Conservation (phyloP, 768 basidiomycete genomes). For the Chalciporus sphaerocephalus region DNA sequence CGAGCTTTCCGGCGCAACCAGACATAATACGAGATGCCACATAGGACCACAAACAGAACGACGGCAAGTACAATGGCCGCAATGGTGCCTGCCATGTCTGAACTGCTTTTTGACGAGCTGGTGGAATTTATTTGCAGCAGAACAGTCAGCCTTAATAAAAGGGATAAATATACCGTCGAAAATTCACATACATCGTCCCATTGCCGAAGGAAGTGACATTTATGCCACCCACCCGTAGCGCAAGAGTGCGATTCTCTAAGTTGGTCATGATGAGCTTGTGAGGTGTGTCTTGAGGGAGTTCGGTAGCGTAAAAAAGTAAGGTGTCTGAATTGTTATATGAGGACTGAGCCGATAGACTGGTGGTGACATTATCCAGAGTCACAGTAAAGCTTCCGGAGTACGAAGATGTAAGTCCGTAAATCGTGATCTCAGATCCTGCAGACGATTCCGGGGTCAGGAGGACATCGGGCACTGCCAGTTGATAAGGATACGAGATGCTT, state of each 20-base stretch:
- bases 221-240: conserved; percentile 47
- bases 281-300: conserved; percentile 44
- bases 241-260: conserved; percentile 47
- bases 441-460: conserved; percentile 3
- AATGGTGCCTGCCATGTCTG: conserved; percentile 52
- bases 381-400: conserved; percentile 57
- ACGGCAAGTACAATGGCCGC: conserved; percentile 61
- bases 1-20: conserved; percentile 46
- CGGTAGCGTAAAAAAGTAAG: conserved; percentile 61
- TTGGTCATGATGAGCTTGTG: conserved; percentile 59
- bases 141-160: conserved; percentile 1
- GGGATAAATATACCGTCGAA: neutral
- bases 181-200: conserved; percentile 30
- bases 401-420: conserved; percentile 59
- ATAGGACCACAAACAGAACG: conserved; percentile 46
- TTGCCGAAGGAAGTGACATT: conserved; percentile 40
- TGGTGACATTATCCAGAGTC: conserved; percentile 47
- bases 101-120: conserved; percentile 12
- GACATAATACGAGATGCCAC: conserved; percentile 41
- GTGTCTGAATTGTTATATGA: conserved; percentile 49
- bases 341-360: conserved; percentile 46
- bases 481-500: conserved; percentile 19
- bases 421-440: conserved; percentile 56
- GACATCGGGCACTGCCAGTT: neutral
- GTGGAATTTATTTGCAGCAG: conserved; percentile 15